Evolutionary conservation across 371 early-diverging fungal genomes (phyloP).

Genomic region (Syncephalastrum racemosum): DNA sequence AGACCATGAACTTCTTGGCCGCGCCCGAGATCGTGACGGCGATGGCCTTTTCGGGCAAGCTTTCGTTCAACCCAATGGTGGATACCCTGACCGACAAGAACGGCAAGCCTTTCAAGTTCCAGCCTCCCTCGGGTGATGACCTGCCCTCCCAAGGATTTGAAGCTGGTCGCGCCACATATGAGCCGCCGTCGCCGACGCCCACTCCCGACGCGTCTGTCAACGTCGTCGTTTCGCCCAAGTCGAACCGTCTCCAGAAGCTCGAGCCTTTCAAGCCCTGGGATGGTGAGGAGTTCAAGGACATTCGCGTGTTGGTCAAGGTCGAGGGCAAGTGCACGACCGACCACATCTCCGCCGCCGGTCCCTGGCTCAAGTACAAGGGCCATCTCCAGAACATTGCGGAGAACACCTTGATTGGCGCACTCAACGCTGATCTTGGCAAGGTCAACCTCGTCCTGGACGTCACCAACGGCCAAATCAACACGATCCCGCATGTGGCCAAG

Average conservation of each 20-base stretch:
- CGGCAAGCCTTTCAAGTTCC: conserved; percentile 77
- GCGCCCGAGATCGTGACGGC: conserved; percentile 96
- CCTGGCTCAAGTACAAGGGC: conserved; percentile 97
- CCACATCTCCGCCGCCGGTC: conserved; percentile 95
- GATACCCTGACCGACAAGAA: conserved; percentile 74
- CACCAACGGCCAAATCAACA: conserved; percentile 66
- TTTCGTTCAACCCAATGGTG: conserved; percentile 90
- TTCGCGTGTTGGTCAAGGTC: conserved; percentile 86
- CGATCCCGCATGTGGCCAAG: conserved; percentile 89
- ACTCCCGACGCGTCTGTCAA: conserved; percentile 54
- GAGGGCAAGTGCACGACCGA: conserved; percentile 98
- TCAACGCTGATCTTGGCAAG: conserved; percentile 88
- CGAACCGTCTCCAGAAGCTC: conserved; percentile 84
- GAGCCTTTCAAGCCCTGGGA: conserved; percentile 80
- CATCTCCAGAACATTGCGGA: conserved; percentile 96
- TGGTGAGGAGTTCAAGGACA: conserved; percentile 76
- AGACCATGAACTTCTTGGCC: conserved; percentile 93
- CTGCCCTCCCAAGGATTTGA: conserved; percentile 88
- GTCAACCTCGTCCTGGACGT: conserved; percentile 82
- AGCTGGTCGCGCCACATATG: conserved; percentile 67
- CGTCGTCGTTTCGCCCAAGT: conserved; percentile 71
- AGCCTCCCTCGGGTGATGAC: conserved; percentile 84
- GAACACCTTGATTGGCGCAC: conserved; percentile 95
- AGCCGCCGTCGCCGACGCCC: conserved; percentile 60
- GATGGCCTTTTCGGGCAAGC: conserved; percentile 85